Conservation (phyloP, 257 asterid genomes). For the Nicotiana attenuata region DNA sequence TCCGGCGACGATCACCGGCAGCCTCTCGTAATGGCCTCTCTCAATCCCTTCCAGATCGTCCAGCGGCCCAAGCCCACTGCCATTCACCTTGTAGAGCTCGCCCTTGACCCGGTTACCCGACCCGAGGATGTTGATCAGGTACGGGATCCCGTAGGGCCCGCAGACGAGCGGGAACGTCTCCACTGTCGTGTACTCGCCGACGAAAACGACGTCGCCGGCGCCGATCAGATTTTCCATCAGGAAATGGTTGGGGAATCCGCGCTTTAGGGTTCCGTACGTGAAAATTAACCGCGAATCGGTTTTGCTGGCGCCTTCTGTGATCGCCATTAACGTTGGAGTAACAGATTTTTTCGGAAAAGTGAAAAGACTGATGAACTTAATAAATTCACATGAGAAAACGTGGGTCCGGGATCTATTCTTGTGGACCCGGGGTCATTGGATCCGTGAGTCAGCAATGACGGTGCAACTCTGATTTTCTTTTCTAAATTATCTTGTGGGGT, state of each 20-base stretch:
- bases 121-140: slow-evolving; percentile 49
- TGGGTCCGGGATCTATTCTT: not conserved
- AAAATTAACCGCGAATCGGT: slow-evolving; percentile 33
- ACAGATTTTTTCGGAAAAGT: not conserved
- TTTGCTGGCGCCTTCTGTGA: not conserved
- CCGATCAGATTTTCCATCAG: slow-evolving; percentile 32
- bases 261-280: slow-evolving; percentile 74
- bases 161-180: slow-evolving; percentile 50
- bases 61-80: slow-evolving; percentile 29
- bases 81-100: slow-evolving; percentile 57
- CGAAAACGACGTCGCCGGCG: slow-evolving; percentile 34
- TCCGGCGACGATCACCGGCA: slow-evolving; percentile 29
- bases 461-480: not conserved
- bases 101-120: slow-evolving; percentile 47
- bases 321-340: not conserved
- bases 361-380: not conserved
- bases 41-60: slow-evolving; percentile 65
- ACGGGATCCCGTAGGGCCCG: slow-evolving; percentile 81
- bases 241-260: slow-evolving; percentile 61
- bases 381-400: not conserved
- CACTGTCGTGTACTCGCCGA: slow-evolving; percentile 45
- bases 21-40: slow-evolving; percentile 58
- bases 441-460: not conserved
- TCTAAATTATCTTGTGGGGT: no score
- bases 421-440: not conserved